Evolutionary conservation across 495 filamentous ascomycete species (phyloP), one percentile per base, ranked within the genome.

Genomic region (Hapsidospora chrysogenum): DNA sequence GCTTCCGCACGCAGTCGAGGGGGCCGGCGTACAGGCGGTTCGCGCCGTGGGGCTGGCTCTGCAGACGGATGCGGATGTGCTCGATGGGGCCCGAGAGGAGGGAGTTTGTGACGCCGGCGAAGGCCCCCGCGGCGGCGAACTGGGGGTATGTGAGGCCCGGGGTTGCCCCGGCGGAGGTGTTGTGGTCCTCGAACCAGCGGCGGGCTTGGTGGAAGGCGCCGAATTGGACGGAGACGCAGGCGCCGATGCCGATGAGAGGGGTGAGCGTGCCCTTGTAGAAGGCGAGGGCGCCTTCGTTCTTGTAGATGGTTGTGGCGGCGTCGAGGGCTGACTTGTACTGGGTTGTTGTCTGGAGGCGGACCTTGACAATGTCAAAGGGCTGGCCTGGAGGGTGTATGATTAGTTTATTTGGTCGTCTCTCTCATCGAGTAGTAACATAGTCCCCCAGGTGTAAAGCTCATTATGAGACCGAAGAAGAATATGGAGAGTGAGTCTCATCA

Each of bases 181-280:
- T 87, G 33, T 66, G 60, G 35, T 72, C 58, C 58, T 94, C 85
- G 54, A 97, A 74, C 39, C 68, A 73, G 28, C 92, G 77, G 27
- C 85, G 82, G 10, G 87, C 85, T 44, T 78, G 76, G 64, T 93
- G 83, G 73, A 96, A 97, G 47, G 78, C 89, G 43, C 89, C 89
- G 60, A 97, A 97, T 68, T 97, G 89, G 47, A 97, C 78, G 25
- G 83, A 89, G 21, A 95, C 89, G 51, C 89, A 97, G 39, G 92
- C 92, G 48, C 89, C 89, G 51, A 97, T 96, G 42, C 89, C 89
- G 22, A 97, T 68, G 21, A 97, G 63, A 1, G 89, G 89, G n/a
- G 92, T 96, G 35, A 96, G 62, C 2, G 92, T 96, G 41, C 89
- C 89, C 45, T 97, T 97, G 70, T 97, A 97, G 70, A 97, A 97